phyloP scores from a whole-genome alignment of 805 yeast genomes.

The Ogataea henricii region DNA sequence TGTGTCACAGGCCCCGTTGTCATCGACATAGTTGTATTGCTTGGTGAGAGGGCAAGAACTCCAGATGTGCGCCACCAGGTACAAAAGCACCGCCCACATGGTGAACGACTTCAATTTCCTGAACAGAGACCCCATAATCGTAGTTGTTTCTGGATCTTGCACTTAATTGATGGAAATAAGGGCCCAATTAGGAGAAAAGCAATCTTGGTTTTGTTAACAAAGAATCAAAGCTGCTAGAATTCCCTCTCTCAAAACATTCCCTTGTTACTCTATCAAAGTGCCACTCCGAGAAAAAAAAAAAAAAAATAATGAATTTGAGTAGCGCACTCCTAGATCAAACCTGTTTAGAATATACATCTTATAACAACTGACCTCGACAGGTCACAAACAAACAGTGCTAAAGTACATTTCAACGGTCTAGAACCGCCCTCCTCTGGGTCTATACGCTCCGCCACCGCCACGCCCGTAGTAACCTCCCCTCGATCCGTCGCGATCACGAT shows the following conservation, averaged over 20 bases:
- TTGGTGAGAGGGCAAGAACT: slow-evolving; percentile 28
- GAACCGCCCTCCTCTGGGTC: slow-evolving; percentile 10
- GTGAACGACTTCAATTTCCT: slow-evolving; percentile 20
- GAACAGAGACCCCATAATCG: slow-evolving; percentile 14
- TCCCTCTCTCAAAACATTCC: not conserved
- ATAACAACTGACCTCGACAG: too few species aligned
- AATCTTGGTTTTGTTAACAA: slow-evolving; percentile 1
- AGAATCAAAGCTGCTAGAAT: not conserved
- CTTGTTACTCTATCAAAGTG: not conserved
- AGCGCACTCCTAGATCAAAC: not conserved
- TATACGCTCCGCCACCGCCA: slow-evolving; percentile 6
- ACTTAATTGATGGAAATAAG: not conserved
- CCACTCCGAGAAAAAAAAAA: not conserved
- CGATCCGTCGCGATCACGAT: slow-evolving; percentile 3
- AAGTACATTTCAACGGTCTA: not conserved
- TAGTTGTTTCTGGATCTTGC: not conserved
- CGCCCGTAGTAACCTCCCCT: slow-evolving; percentile 11
- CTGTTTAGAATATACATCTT: too few species aligned
- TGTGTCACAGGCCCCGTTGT: slow-evolving; percentile 11
- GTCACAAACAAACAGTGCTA: not conserved
- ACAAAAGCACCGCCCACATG: slow-evolving; percentile 18
- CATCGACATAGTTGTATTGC: slow-evolving; percentile 15
- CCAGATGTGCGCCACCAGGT: slow-evolving; percentile 22
- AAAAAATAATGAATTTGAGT: not conserved
- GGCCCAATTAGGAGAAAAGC: not conserved